Conservation (phyloP, 768 basidiomycete genomes). For the Sistotremastrum niveocremeum region DNA sequence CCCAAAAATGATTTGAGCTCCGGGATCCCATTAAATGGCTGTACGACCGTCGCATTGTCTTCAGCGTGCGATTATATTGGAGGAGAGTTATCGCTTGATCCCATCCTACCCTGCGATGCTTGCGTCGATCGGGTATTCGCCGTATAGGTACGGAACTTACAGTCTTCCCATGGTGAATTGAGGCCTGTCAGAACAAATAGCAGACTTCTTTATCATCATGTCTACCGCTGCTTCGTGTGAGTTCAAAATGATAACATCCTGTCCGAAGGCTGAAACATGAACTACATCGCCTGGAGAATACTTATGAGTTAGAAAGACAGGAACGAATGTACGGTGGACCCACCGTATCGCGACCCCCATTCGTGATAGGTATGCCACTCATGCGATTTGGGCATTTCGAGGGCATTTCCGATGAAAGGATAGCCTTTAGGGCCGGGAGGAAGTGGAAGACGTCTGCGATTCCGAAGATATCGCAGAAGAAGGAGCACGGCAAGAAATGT, state of each 20-base stretch:
- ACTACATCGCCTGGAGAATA: neutral
- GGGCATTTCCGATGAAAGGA: constrained; percentile 34
- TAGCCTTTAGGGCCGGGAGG: constrained; percentile 36
- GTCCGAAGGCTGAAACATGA: neutral
- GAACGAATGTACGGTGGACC: constrained; percentile 6
- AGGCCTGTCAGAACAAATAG: constrained; percentile 4
- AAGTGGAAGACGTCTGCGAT: constrained; percentile 5
- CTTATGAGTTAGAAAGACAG: neutral
- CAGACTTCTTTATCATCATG: constrained; percentile 3
- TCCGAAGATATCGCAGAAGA: too few relatives aligned
- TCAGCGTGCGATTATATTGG: too few relatives aligned
- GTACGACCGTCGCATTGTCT: too few relatives aligned
- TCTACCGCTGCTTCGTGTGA: constrained; percentile 1
- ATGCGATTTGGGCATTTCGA: constrained; percentile 28
- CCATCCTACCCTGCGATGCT: too few relatives aligned
- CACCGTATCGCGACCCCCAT: constrained; percentile 33
- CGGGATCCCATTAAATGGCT: too few relatives aligned
- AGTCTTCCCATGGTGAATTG: neutral
- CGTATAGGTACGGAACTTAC: too few relatives aligned
- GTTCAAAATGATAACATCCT: constrained; percentile 1
- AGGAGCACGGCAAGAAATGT: too few relatives aligned
- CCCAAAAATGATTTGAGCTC: too few relatives aligned
- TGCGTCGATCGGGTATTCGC: too few relatives aligned
- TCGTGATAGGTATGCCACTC: constrained; percentile 27
- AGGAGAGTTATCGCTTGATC: too few relatives aligned